phyloP scores from a whole-genome alignment of 2,329 filamentous ascomycete species.

The Colletotrichum sp. region DNA sequence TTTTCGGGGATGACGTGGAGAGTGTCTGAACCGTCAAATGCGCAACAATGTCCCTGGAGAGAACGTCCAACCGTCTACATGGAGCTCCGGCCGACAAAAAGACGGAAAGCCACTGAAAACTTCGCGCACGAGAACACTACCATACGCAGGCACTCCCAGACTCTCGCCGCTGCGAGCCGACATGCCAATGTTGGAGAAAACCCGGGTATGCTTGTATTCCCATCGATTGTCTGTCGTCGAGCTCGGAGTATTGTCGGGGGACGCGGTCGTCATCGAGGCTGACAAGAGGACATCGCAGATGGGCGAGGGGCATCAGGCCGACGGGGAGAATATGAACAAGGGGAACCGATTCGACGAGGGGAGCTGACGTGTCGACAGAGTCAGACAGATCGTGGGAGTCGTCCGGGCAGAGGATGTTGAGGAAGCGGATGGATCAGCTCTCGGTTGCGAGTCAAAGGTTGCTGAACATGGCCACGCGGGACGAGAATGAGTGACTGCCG shows the following conservation, averaged over 20 bases:
- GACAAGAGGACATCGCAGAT: neutral
- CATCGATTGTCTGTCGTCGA: neutral
- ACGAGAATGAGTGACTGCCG: too few relatives aligned
- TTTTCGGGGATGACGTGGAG: neutral
- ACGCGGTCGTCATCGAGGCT: neutral
- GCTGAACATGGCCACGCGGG: too few relatives aligned
- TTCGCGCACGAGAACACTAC: neutral
- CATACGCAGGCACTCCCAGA: neutral
- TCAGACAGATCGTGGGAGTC: neutral
- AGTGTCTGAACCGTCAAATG: neutral
- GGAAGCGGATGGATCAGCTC: too few relatives aligned
- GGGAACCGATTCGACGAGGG: neutral
- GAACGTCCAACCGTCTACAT: neutral
- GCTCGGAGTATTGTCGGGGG: neutral
- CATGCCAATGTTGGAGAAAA: neutral
- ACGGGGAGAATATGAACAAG: too few relatives aligned
- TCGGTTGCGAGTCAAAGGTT: too few relatives aligned
- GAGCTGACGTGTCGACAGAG: neutral
- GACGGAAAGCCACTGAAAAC: neutral
- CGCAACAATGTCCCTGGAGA: neutral
- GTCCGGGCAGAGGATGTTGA: neutral
- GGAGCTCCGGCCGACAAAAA: rapidly evolving
- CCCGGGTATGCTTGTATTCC: neutral
- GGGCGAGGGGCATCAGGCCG: neutral
- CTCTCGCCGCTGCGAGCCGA: neutral